phyloP scores from a whole-genome alignment of 1,139 yeast species.

The Magnusiomyces sp. region DNA sequence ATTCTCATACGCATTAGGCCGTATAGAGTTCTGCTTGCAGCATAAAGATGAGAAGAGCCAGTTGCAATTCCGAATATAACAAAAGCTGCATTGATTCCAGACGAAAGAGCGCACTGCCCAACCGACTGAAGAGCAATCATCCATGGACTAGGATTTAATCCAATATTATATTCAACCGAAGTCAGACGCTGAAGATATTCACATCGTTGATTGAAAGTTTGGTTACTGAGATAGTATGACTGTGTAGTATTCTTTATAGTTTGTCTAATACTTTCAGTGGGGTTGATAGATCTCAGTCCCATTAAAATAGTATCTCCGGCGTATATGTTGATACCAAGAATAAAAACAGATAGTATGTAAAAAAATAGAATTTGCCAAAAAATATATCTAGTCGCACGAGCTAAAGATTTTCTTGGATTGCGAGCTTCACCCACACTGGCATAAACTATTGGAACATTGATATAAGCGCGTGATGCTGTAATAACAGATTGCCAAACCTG shows the following conservation, averaged over 20 bases:
- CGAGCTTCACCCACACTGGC: constrained; percentile 83
- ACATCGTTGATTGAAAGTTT: constrained; percentile 1
- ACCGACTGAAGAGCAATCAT: constrained; percentile 67
- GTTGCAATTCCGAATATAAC: constrained; percentile 71
- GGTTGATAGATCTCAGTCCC: constrained; percentile 4
- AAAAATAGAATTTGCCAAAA: constrained; percentile 64
- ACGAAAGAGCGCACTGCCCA: constrained; percentile 53
- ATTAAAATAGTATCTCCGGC: constrained; percentile 58
- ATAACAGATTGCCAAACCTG: constrained; percentile 57
- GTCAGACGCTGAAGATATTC: too few relatives aligned
- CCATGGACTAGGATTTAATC: constrained; percentile 42
- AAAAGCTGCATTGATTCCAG: constrained; percentile 57
- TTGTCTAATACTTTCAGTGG: not conserved
- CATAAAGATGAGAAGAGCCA: constrained; percentile 70
- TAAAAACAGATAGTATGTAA: constrained; percentile 61
- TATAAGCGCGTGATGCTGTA: constrained; percentile 63
- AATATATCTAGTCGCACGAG: constrained; percentile 67
- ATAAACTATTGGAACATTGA: constrained; percentile 76
- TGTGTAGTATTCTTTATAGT: not conserved
- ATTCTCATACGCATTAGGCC: constrained; percentile 44
- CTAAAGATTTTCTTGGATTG: constrained; percentile 70
- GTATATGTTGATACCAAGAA: constrained; percentile 62
- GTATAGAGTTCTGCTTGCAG: constrained; percentile 69
- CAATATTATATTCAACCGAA: constrained; percentile 6
- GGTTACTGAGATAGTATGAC: not conserved